Evolutionary conservation across 805 yeast species (phyloP), one percentile per base, ranked within the genome.

Genomic region (Schwanniomyces polymorphus): DNA sequence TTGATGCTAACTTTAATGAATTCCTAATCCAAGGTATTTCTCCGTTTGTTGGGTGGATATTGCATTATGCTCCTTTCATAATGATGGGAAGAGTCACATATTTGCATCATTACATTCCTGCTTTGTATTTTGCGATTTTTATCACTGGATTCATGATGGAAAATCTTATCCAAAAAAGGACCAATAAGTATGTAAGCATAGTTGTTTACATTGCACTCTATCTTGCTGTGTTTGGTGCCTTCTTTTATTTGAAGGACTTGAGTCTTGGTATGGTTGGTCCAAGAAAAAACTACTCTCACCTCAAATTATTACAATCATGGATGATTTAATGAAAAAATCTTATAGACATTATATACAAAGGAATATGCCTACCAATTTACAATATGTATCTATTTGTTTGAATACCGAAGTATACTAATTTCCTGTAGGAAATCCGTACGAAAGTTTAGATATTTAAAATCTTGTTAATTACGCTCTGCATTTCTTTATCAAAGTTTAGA

Each of bases 201-300:
- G 9, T 51, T 8, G 55, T 81, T 18, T 88, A 80, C 64, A 42
- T 63, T 9, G 51, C 64, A 2, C 64, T 81, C 37, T 85, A 84
- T 58, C 58, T 65, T 1, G 52, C 67, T 27, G 78, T 90, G 42
- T 65, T 81, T 37, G 86, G 80, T 38, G 67, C 76, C 16, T 91
- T 87, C 65, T 65, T 76, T 60, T 70, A 75, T 60, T 83, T 82
- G 60, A 73, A 83, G 43, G 90, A 88, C 49, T 70, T 92, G 41
- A 79, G 89, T 14, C 85, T 86, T 56, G 98, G 98, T 45, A 88
- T 92, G 96, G 59, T 56, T 38, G 74, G 71, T 0, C 56, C 70
- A 4, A 51, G 68, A 23, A 54, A 50, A 31, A 41, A 64, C 41
- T 71, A 52, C 55, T 10, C 41, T 5, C 64, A 70, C 52, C 64